Base-by-base conservation (phyloP, 2,329 filamentous ascomycete genomes). In the Alternaria ventricosa region DNA sequence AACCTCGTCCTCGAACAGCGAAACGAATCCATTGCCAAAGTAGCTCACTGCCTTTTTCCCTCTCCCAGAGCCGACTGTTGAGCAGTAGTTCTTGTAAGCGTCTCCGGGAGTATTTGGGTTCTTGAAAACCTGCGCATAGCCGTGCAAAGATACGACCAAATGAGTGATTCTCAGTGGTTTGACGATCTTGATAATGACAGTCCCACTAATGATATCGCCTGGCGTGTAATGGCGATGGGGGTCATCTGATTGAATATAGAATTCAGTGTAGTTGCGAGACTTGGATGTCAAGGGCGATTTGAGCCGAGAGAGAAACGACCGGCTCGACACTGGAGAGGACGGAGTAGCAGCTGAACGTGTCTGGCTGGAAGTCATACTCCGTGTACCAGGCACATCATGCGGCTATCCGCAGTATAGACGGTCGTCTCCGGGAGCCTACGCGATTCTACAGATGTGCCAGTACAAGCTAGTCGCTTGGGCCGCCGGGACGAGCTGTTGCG, bases 1-100 rank as follows among this genome's bases (percentile, higher is more conserved):
- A 76, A 90, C 87, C 81, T 96, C 92, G 74, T 96, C 92, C 79
- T 94, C 90, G 75, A 95, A 96, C 49, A 96, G 83, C 45, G 90
- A 91, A n/a, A 90, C 91, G 71, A 92, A 89, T 30, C 92, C 92
- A 82, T 92, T 92, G 71, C 90, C 90, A 74, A 90, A 90, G 74
- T 92, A 92, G 74, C 79, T 82, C 55, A 84, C 82, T 47, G 78
- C 73, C 70, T 81, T 84, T 65, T 80, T 86, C 45, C 86, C 87
- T 66, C 85, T 83, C 18, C 86, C 87, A 3, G 83, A 84, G 6
- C 86, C 86, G 47, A 88, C 75, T 41, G 84, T 84, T 5, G 83
- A 81, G 60, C 82, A 79, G 64, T 82, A 82, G 47, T 74, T 81
- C 33, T 85, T 83, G 63, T 83, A 82, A 7, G 81, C 80, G 66